phyloP scores from a whole-genome alignment of 805 yeast genomes.

The Schizosaccharomyces japonicus region DNA sequence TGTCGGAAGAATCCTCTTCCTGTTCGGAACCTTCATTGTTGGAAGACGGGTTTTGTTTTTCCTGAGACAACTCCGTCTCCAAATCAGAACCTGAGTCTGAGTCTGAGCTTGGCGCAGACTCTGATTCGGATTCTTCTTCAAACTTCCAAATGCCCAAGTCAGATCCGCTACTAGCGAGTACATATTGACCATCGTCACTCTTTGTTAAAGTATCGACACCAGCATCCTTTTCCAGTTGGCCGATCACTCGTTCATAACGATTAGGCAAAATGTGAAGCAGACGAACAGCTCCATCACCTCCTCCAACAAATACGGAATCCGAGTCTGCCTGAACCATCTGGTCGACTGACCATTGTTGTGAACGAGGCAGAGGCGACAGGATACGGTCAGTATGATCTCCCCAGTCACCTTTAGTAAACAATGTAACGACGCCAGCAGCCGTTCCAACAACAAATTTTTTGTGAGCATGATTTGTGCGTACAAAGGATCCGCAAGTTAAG shows the following conservation, averaged over 20 bases:
- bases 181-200: background rate
- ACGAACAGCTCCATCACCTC: background rate
- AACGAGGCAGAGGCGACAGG: background rate
- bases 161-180: background rate
- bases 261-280: slow-evolving; percentile 1
- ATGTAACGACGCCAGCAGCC: background rate
- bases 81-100: too few species aligned
- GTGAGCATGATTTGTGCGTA: background rate
- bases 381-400: slow-evolving; percentile 5
- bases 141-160: background rate
- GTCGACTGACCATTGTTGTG: background rate
- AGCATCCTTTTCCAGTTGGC: background rate
- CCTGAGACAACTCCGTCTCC: too few species aligned
- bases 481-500: slow-evolving; percentile 1
- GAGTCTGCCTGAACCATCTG: background rate
- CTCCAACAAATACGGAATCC: background rate
- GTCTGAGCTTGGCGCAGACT: too few species aligned
- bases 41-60: too few species aligned
- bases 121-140: background rate
- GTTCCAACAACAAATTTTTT: slow-evolving; percentile 2
- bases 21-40: too few species aligned
- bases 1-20: too few species aligned
- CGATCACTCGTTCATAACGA: background rate
- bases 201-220: background rate
- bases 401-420: slow-evolving; percentile 4